Evolutionary conservation across 129 eudicot genomes (phyloP).

Genomic region (sunflower (Helianthus annuus)): DNA sequence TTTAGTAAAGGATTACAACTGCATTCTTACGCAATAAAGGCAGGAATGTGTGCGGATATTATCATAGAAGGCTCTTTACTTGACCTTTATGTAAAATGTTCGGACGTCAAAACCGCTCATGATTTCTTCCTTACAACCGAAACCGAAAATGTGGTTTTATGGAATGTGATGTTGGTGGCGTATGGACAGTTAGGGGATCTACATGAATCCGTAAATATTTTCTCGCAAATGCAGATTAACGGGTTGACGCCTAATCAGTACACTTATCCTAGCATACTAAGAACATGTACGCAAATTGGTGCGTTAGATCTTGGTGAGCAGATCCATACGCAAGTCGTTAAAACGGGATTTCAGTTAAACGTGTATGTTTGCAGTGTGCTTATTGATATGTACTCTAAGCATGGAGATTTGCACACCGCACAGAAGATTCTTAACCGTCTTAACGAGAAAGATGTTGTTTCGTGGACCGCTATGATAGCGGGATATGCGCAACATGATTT

Average conservation of each 20-base stretch:
- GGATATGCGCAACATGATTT: slow-evolving; percentile 79
- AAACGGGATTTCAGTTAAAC: slow-evolving; percentile 82
- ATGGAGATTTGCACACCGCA: slow-evolving; percentile 73
- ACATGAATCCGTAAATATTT: slow-evolving; percentile 48
- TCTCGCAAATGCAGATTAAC: slow-evolving; percentile 59
- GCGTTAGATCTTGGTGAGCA: slow-evolving; percentile 82
- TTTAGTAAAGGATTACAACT: slow-evolving; percentile 73
- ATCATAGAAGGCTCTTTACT: slow-evolving; percentile 94
- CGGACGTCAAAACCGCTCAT: slow-evolving; percentile 74
- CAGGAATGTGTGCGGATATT: slow-evolving; percentile 78
- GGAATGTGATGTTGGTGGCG: slow-evolving; percentile 97
- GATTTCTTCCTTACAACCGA: slow-evolving; percentile 59
- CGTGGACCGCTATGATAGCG: slow-evolving; percentile 97
- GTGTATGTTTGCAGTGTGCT: slow-evolving; percentile 90
- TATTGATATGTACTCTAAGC: slow-evolving; percentile 94
- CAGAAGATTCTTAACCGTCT: slow-evolving; percentile 62
- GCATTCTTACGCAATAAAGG: slow-evolving; percentile 78
- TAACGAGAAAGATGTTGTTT: slow-evolving; percentile 76
- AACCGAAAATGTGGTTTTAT: slow-evolving; percentile 77
- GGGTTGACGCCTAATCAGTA: slow-evolving; percentile 83
- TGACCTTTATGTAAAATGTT: slow-evolving; percentile 91
- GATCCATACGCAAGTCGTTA: slow-evolving; percentile 77
- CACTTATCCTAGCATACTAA: slow-evolving; percentile 91
- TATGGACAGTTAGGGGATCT: slow-evolving; percentile 87
- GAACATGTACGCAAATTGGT: slow-evolving; percentile 84